phyloP scores from a whole-genome alignment of 2,329 filamentous ascomycete species.

The Ceratocystis huliohia region DNA sequence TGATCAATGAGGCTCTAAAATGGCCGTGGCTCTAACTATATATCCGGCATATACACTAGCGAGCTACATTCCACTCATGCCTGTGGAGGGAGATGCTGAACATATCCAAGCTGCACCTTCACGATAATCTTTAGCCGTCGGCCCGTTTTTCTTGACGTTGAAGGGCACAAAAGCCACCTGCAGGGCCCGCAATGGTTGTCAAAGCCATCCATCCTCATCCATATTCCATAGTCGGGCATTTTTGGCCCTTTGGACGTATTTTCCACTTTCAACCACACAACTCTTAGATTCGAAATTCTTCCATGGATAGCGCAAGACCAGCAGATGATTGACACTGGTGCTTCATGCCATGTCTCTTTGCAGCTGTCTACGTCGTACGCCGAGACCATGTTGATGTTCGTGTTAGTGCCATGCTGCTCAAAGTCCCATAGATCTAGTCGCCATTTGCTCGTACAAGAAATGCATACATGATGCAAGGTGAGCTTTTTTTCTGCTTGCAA shows the following conservation, averaged over 20 bases:
- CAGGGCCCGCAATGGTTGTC: neutral
- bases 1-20: too few species aligned
- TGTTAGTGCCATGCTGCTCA: neutral
- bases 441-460: neutral
- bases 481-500: neutral
- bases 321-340: neutral
- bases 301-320: neutral
- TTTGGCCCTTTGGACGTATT: neutral
- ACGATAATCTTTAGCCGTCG: neutral
- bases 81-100: neutral
- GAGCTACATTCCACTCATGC: too few species aligned
- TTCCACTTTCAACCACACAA: slow-evolving; percentile 1
- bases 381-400: neutral
- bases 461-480: neutral
- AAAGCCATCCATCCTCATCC: neutral
- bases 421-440: neutral
- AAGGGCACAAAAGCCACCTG: neutral
- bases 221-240: neutral
- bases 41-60: too few species aligned
- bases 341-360: neutral
- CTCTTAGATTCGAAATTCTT: neutral
- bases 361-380: neutral
- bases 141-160: neutral
- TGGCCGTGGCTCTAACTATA: too few species aligned
- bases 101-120: neutral